A percentile compares a stretch with the other conserved stretches of the same genome.
phyloP scores from a whole-genome alignment of 129 eudicot species.

The Arctium minus region DNA sequence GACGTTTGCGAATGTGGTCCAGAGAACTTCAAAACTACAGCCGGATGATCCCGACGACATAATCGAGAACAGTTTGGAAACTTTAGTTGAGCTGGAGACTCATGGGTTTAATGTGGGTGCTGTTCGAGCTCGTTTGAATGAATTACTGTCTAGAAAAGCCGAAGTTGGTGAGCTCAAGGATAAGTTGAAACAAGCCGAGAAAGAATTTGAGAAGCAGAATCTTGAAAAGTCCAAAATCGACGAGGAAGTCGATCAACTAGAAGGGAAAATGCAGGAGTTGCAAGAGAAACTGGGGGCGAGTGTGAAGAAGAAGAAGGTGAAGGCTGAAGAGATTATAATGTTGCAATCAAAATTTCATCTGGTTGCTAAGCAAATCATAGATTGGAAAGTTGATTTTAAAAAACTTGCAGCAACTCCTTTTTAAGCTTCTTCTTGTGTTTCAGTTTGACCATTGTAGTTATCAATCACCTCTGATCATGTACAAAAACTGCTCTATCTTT shows the following conservation, averaged over 20 bases:
- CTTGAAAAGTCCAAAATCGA: constrained; percentile 20
- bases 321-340: constrained; percentile 2
- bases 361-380: not conserved
- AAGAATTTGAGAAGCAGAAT: constrained; percentile 4
- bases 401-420: constrained; percentile 19
- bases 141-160: constrained; percentile 9
- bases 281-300: not conserved
- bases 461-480: not conserved
- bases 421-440: not conserved
- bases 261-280: constrained; percentile 3
- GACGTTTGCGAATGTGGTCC: constrained; percentile 29
- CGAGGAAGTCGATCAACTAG: constrained; percentile 6
- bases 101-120: constrained; percentile 39
- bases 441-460: not conserved
- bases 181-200: constrained; percentile 1
- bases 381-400: constrained; percentile 9
- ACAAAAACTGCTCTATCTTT: not conserved
- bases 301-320: not conserved
- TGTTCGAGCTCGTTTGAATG: constrained; percentile 17
- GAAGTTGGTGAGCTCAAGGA: not conserved
- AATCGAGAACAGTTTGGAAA: constrained; percentile 22
- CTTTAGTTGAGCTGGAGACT: constrained; percentile 33
- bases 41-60: constrained; percentile 18
- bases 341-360: not conserved
- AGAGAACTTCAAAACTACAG: constrained; percentile 16